Evolutionary conservation across 257 asterid genomes (phyloP).

Genomic region (Jasminum sambac): DNA sequence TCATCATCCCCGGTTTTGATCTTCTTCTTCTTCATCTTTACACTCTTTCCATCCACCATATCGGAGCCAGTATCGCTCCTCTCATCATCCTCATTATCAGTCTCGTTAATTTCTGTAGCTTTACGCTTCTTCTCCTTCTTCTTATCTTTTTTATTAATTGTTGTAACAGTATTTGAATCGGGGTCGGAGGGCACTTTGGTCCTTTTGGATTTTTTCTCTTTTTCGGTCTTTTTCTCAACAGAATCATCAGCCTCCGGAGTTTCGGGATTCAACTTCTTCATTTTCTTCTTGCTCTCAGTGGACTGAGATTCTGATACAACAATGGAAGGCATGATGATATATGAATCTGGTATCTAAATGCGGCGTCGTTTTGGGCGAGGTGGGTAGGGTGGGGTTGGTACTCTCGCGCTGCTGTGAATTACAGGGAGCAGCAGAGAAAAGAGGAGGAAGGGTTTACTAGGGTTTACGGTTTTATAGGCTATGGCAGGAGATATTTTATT

Average conservation of each 20-base stretch:
- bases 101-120: conserved; percentile 36
- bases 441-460: conserved; percentile 35
- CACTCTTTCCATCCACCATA: conserved; percentile 61
- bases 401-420: conserved; percentile 40
- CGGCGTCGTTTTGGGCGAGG: no score
- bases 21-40: conserved; percentile 41
- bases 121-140: conserved; percentile 71
- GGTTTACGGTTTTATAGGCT: conserved; percentile 34
- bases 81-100: conserved; percentile 48
- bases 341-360: background rate
- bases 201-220: conserved; percentile 53
- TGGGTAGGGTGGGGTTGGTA: conserved; percentile 3
- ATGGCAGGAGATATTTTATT: background rate
- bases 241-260: conserved; percentile 36
- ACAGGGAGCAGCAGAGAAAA: conserved; percentile 44
- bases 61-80: conserved; percentile 75
- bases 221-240: conserved; percentile 37
- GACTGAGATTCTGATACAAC: conserved; percentile 38
- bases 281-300: conserved; percentile 53
- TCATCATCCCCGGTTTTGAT: conserved; percentile 27
- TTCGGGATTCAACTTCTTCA: conserved; percentile 34
- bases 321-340: conserved; percentile 59
- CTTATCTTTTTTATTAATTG: conserved; percentile 15
- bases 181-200: conserved; percentile 39
- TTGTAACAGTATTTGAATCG: conserved; percentile 22